Conservation (phyloP, 148 eudicot species). For the Arbutus unedo region DNA sequence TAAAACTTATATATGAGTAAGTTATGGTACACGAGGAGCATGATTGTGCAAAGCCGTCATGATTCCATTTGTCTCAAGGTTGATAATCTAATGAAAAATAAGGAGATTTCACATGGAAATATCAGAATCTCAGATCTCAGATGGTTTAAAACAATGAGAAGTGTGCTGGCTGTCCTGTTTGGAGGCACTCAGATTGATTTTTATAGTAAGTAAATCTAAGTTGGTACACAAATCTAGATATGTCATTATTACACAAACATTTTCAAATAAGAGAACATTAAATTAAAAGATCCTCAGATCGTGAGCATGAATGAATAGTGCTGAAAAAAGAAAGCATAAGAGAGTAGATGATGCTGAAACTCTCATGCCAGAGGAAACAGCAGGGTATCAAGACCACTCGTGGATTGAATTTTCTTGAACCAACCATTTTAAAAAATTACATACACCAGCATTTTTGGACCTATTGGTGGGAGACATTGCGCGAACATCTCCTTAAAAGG, state of each 20-base stretch:
- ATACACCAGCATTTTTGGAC: not conserved
- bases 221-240: too few species aligned
- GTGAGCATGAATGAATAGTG: not conserved
- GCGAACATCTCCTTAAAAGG: not conserved
- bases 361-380: conserved; percentile 1
- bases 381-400: not conserved
- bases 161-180: not conserved
- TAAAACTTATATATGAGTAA: not conserved
- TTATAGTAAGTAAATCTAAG: too few species aligned
- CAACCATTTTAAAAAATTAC: not conserved
- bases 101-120: not conserved
- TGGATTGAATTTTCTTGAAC: conserved; percentile 1
- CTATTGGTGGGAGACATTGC: not conserved
- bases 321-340: not conserved
- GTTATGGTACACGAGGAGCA: not conserved
- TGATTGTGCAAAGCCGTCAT: not conserved
- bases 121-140: not conserved
- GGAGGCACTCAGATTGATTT: too few species aligned
- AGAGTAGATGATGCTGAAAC: not conserved
- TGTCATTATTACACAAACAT: too few species aligned
- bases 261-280: not conserved
- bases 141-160: not conserved
- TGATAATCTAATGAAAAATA: not conserved
- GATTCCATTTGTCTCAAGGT: not conserved
- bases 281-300: not conserved